phyloP scores from a whole-genome alignment of 2,329 filamentous ascomycete species.

The Aspergillus chevalieri region DNA sequence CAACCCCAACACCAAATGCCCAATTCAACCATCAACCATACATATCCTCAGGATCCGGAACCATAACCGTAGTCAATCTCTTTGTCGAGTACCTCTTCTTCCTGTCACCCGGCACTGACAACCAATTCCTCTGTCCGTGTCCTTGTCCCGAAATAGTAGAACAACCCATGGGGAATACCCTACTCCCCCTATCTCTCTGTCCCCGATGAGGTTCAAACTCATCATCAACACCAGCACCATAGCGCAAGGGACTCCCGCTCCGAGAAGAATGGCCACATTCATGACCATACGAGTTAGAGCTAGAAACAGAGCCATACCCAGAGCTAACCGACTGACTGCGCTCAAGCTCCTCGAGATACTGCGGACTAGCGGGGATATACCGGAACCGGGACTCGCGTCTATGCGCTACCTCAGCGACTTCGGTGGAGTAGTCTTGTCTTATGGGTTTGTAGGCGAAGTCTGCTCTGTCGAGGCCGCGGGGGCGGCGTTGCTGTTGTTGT shows the following conservation, averaged over 20 bases:
- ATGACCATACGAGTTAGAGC: no score
- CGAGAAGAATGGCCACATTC: no score
- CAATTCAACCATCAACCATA: slow-evolving; percentile 18
- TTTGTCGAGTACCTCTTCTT: slow-evolving; percentile 5
- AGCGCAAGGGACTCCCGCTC: no score
- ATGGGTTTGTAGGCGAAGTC: slow-evolving; percentile 33
- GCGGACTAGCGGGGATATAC: slow-evolving; percentile 26
- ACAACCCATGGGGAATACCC: not conserved
- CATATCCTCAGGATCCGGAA: slow-evolving; percentile 31
- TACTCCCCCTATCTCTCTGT: not conserved
- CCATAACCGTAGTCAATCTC: slow-evolving; percentile 30
- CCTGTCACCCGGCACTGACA: not conserved
- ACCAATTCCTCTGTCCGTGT: not conserved
- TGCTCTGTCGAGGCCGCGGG: slow-evolving; percentile 2
- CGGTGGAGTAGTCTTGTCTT: slow-evolving; percentile 23
- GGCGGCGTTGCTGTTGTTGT: slow-evolving; percentile 2
- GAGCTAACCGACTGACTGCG: slow-evolving; percentile 15
- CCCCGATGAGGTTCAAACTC: no score
- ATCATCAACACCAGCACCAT: no score
- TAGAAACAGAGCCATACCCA: not conserved
- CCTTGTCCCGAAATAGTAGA: not conserved
- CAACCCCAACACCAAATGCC: not conserved
- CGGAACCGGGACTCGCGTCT: slow-evolving; percentile 18
- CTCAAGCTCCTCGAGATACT: slow-evolving; percentile 19
- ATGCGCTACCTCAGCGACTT: slow-evolving; percentile 18